phyloP scores from a whole-genome alignment of 1,139 yeast genomes.

The Arxiozyma heterogenica region DNA sequence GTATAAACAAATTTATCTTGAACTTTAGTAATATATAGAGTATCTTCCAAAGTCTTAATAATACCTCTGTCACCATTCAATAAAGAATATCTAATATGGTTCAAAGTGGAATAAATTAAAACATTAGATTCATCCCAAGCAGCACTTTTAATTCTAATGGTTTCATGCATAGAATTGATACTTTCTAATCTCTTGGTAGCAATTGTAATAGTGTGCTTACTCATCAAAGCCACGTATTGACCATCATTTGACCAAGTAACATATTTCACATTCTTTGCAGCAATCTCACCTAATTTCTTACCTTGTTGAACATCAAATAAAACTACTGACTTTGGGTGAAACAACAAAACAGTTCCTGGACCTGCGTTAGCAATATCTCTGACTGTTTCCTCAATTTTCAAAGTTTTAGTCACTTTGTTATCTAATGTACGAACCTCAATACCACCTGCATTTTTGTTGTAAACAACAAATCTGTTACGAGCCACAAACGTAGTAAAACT shows the following conservation, averaged over 20 bases:
- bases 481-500: constrained; percentile 84
- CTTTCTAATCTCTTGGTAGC: constrained; percentile 72
- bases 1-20: constrained; percentile 66
- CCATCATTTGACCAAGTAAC: constrained; percentile 87
- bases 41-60: constrained; percentile 82
- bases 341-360: constrained; percentile 72
- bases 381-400: constrained; percentile 64
- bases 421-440: constrained; percentile 78
- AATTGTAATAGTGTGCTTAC: constrained; percentile 88
- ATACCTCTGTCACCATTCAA: constrained; percentile 93
- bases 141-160: constrained; percentile 93
- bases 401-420: constrained; percentile 71
- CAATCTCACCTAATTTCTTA: constrained; percentile 60
- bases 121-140: constrained; percentile 97
- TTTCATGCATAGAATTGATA: constrained; percentile 85
- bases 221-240: constrained; percentile 75
- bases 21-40: constrained; percentile 75
- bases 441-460: constrained; percentile 51
- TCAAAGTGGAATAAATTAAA: constrained; percentile 83
- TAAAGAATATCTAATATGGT: constrained; percentile 89
- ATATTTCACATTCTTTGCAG: constrained; percentile 75
- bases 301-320: constrained; percentile 91
- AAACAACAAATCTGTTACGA: constrained; percentile 86
- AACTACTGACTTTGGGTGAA: constrained; percentile 64
- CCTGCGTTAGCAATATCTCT: constrained; percentile 70